Conservation (phyloP, 2,329 filamentous ascomycete species). For the Hypoxylon sp. region DNA sequence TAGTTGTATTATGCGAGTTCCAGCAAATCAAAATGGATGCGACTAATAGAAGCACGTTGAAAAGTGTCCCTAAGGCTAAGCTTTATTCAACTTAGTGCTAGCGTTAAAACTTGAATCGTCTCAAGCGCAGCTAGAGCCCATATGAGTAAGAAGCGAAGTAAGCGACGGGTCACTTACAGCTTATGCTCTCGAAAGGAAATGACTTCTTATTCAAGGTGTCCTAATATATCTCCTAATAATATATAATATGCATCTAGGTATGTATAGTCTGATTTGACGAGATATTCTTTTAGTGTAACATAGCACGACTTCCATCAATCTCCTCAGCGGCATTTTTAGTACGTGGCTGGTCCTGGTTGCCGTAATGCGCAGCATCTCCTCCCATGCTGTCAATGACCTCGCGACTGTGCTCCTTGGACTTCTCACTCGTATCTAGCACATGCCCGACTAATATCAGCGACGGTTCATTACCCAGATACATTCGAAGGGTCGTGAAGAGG, state of each 20-base stretch:
- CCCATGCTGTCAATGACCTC: constrained; percentile 60
- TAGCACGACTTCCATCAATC: constrained; percentile 58
- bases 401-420: constrained; percentile 62
- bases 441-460: not conserved
- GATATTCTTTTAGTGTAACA: constrained; percentile 31
- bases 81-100: not conserved
- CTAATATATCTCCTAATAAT: not conserved
- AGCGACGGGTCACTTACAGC: not conserved
- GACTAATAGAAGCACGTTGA: not conserved
- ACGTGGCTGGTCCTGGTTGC: constrained; percentile 59
- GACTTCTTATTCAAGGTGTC: not conserved
- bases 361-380: constrained; percentile 61
- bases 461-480: not conserved
- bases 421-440: constrained; percentile 59
- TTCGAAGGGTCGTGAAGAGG: not conserved
- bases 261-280: not conserved
- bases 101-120: not conserved
- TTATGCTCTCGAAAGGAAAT: not conserved
- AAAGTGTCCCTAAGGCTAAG: not conserved
- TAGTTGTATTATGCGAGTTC: not conserved
- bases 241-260: not conserved
- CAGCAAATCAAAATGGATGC: not conserved
- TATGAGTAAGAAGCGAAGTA: not conserved
- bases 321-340: constrained; percentile 60
- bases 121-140: not conserved